Conservation (phyloP, 2,329 filamentous ascomycete genomes). For the Calonectria henricotiae region DNA sequence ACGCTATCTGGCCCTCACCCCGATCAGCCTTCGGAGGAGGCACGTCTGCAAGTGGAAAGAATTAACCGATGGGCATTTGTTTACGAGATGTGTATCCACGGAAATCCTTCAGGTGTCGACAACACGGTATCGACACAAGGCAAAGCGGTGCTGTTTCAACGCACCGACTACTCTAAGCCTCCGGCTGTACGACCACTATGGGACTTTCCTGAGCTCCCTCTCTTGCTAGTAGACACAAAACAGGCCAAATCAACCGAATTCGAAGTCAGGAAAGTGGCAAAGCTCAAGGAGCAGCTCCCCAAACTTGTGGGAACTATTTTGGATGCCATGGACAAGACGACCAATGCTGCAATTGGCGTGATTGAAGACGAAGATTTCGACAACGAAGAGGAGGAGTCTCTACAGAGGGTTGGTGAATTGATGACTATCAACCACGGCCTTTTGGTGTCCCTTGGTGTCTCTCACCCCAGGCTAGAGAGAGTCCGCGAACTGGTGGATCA, state of each 20-base stretch:
- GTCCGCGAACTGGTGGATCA: conserved; percentile 93
- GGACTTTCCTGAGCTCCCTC: conserved; percentile 91
- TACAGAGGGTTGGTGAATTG: conserved; percentile 87
- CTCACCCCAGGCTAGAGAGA: conserved; percentile 92
- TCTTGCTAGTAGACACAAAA: conserved; percentile 91
- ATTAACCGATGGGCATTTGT: conserved; percentile 99
- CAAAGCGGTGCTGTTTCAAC: conserved; percentile 93
- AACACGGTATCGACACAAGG: conserved; percentile 96
- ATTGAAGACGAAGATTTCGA: conserved; percentile 79
- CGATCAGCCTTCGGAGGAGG: conserved; percentile 90
- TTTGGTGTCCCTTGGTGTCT: conserved; percentile 91
- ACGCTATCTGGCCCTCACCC: conserved; percentile 92
- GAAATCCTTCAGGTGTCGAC: conserved; percentile 96
- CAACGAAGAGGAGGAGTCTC: conserved; percentile 72
- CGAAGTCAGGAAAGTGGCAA: conserved; percentile 90
- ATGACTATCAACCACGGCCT: conserved; percentile 96
- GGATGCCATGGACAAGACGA: conserved; percentile 86
- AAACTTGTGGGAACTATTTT: conserved; percentile 86
- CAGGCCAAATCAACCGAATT: conserved; percentile 88
- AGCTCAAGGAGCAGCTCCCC: conserved; percentile 80
- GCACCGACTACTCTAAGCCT: conserved; percentile 83
- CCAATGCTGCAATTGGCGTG: conserved; percentile 69
- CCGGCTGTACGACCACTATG: conserved; percentile 84
- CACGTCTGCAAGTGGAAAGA: conserved; percentile 90
- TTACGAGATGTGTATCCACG: conserved; percentile 96